Base-by-base conservation (phyloP, 1,284 basidiomycete genomes). In the Cryptococcus wingfieldii region DNA sequence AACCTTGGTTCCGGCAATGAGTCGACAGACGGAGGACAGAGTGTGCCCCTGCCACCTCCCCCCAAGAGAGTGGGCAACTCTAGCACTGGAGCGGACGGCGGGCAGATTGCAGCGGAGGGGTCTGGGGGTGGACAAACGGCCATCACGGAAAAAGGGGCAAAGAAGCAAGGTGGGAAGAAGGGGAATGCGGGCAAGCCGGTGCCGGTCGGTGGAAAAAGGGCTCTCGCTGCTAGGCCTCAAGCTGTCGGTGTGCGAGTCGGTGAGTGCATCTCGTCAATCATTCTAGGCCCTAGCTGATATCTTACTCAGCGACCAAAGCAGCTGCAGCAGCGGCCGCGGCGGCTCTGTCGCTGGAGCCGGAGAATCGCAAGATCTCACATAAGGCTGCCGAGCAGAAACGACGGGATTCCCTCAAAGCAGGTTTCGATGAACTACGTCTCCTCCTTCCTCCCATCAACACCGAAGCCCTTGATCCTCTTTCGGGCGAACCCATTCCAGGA, bases 301-400 rank as follows among this genome's bases (percentile, higher is more conserved):
- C 23, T 38, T 31, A 31, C 19, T 16, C 38, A 60, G 72, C 67
- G 14, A 69, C 67, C 37, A 74, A 70, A 67, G 66, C 62, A 12
- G 64, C 63, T n/a, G 60, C 63, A 4, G 66, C 68, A 2, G 64
- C 60, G 2, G 66, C 70, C 13, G 62, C 68, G 5, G 63, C 67
- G 1, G 56, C 62, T 3, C 55, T 61, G 5, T 43, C 46, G 6
- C 49, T 60, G 16, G 71, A 75, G 51, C 71, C 71, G n/a, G 76
- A 77, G 53, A 72, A 60, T 8, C 70, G 75, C 9, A 91, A 92
- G 70, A 89, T 89, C 0, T 94, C 92, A 0, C 95, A 98, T 78
- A 98, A 98, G 77, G 90, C 88, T 1, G 95, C 95, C 0, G 95
- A 98, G 76, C 95, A 98, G 74, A 95, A 96, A 73, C 86, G 95